phyloP scores from a whole-genome alignment of 2,329 filamentous ascomycete species.

The Calonectria hawksworthii region DNA sequence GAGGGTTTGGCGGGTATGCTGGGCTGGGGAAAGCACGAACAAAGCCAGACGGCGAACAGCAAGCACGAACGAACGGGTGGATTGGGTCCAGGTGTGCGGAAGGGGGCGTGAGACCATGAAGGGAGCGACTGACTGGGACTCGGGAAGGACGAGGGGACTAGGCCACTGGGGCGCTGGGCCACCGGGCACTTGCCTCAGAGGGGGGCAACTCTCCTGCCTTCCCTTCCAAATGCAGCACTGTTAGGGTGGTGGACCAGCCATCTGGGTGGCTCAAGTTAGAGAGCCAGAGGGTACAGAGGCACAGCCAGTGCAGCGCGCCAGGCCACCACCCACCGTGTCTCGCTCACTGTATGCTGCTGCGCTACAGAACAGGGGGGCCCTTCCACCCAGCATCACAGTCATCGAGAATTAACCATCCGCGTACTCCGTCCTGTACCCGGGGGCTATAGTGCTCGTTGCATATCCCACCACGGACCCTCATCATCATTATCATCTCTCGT shows the following conservation, averaged over 20 bases:
- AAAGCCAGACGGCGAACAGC: not conserved
- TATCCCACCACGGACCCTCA: not conserved
- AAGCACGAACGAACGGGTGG: constrained; percentile 40
- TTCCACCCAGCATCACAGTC: not conserved
- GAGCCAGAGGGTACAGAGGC: constrained; percentile 15
- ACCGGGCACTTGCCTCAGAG: constrained; percentile 9
- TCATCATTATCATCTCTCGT: not conserved
- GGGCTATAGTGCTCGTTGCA: not conserved
- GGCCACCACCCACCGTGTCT: not conserved
- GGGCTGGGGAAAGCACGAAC: constrained; percentile 40
- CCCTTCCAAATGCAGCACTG: constrained; percentile 12
- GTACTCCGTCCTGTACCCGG: not conserved
- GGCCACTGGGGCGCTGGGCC: constrained; percentile 3
- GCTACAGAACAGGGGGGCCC: not conserved
- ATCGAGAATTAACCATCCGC: not conserved
- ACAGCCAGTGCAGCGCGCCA: constrained; percentile 8
- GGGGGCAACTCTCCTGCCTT: constrained; percentile 22
- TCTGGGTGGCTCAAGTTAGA: constrained; percentile 16
- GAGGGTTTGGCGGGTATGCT: constrained; percentile 42
- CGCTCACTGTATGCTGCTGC: not conserved
- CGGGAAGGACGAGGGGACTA: constrained; percentile 16
- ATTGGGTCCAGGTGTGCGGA: constrained; percentile 11
- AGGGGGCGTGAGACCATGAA: constrained; percentile 22
- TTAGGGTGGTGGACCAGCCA: constrained; percentile 13
- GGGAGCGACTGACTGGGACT: constrained; percentile 13